Evolutionary conservation across 352 stramenopile species (phyloP).

Genomic region (Phytophthora idaei): DNA sequence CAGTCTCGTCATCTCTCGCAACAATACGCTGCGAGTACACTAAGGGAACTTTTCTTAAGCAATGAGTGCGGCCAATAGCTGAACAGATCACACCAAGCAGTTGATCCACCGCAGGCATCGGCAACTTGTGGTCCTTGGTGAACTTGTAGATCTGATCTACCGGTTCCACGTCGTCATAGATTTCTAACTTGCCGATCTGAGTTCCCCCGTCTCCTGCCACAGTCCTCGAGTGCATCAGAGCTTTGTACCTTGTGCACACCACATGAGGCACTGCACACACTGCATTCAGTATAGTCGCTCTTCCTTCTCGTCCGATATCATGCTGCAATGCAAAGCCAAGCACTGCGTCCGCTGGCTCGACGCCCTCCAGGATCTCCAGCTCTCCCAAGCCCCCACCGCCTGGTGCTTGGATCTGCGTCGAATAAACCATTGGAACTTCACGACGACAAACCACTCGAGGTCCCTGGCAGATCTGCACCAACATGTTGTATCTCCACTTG

Average conservation of each 20-base stretch:
- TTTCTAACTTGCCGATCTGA: conserved; percentile 56
- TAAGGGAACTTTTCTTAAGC: conserved; percentile 44
- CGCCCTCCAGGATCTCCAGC: conserved; percentile 56
- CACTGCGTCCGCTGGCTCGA: conserved; percentile 59
- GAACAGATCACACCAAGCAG: conserved; percentile 49
- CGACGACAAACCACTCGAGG: conserved; percentile 49
- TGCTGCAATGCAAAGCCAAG: conserved; percentile 45
- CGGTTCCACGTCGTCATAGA: conserved; percentile 71
- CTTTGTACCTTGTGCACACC: conserved; percentile 45
- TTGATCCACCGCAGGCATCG: conserved; percentile 41
- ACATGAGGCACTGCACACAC: conserved; percentile 46
- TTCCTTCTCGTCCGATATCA: conserved; percentile 30
- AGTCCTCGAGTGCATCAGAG: conserved; percentile 53
- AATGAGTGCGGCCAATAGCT: conserved; percentile 32
- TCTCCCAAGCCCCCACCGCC: conserved; percentile 37
- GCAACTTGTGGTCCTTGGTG: conserved; percentile 50
- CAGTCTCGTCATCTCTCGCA: conserved; percentile 9
- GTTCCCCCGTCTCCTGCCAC: conserved; percentile 35
- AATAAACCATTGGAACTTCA: conserved; percentile 45
- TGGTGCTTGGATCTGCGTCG: conserved; percentile 40
- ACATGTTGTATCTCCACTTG: conserved; percentile 44
- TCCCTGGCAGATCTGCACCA: conserved; percentile 47
- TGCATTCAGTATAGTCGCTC: conserved; percentile 44
- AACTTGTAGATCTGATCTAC: conserved; percentile 80
- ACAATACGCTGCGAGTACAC: conserved; percentile 62